phyloP scores from a whole-genome alignment of 352 stramenopile genomes.

The Pythium sukuiense region DNA sequence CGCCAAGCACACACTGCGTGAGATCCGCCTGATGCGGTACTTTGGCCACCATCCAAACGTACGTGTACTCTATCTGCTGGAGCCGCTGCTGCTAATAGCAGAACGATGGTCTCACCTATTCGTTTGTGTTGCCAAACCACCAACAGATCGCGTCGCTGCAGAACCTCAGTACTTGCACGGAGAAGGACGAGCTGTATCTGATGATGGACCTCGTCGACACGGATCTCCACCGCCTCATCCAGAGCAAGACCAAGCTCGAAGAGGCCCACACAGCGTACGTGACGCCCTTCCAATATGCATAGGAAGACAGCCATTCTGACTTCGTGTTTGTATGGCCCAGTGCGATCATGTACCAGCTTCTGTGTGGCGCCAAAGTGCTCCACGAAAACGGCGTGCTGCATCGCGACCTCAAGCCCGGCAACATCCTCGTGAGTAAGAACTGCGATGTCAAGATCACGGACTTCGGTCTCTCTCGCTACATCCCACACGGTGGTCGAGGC shows the following conservation, averaged over 20 bases:
- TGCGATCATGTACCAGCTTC: slow-evolving; percentile 94
- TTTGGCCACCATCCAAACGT: slow-evolving; percentile 90
- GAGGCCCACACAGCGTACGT: slow-evolving; percentile 71
- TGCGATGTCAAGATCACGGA: slow-evolving; percentile 88
- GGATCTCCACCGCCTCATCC: slow-evolving; percentile 89
- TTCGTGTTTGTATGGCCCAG: slow-evolving; percentile 31
- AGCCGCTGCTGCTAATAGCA: not conserved
- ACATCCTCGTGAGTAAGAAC: slow-evolving; percentile 86
- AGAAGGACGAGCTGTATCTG: slow-evolving; percentile 93
- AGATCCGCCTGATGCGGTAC: slow-evolving; percentile 91
- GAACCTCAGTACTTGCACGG: slow-evolving; percentile 80
- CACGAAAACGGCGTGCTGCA: slow-evolving; percentile 91
- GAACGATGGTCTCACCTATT: not conserved
- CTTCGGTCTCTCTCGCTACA: slow-evolving; percentile 76
- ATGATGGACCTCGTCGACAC: slow-evolving; percentile 95
- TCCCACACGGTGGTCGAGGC: slow-evolving; percentile 39
- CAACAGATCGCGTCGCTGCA: slow-evolving; percentile 70
- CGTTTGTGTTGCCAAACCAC: not conserved
- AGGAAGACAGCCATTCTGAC: not conserved
- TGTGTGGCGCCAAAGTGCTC: slow-evolving; percentile 88
- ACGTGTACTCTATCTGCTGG: slow-evolving; percentile 3
- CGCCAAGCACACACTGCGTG: slow-evolving; percentile 90
- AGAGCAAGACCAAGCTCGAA: slow-evolving; percentile 86
- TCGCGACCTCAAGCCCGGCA: slow-evolving; percentile 80
- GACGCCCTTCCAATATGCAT: slow-evolving; percentile 16